phyloP scores from a whole-genome alignment of 169 alveolate species.

The Besnoitia besnoiti region DNA sequence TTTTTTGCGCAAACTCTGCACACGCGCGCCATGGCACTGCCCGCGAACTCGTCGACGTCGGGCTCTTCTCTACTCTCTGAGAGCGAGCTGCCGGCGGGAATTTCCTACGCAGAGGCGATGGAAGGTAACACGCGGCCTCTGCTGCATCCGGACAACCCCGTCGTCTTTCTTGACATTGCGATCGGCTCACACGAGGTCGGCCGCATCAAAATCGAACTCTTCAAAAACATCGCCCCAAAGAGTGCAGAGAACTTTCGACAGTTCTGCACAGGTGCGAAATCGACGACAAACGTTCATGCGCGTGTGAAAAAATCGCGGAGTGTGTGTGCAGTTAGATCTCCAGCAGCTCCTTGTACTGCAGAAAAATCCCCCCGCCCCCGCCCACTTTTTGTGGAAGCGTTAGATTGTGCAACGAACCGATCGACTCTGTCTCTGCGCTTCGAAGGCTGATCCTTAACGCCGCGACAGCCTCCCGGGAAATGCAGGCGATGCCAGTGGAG shows the following conservation, averaged over 20 bases:
- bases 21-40: not conserved
- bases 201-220: slow-evolving; percentile 95
- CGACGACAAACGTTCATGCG: slow-evolving; percentile 65
- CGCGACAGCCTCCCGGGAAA: no score
- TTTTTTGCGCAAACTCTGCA: no score
- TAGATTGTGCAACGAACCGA: no score
- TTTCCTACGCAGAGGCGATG: slow-evolving; percentile 56
- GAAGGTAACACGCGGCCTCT: slow-evolving; percentile 49
- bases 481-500: no score
- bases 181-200: slow-evolving; percentile 88
- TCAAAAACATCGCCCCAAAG: slow-evolving; percentile 95
- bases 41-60: not conserved
- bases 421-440: no score
- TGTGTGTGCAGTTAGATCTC: no score
- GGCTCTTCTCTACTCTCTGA: not conserved
- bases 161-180: slow-evolving; percentile 91
- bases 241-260: slow-evolving; percentile 98
- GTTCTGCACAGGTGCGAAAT: slow-evolving; percentile 96
- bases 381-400: no score
- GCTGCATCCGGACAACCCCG: slow-evolving; percentile 84
- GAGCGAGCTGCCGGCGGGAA: slow-evolving; percentile 31
- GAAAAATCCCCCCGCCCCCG: no score
- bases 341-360: no score
- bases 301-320: not conserved
- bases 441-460: no score